Conservation (phyloP, 78 protist species). For the Dictyostelium capitatum region DNA sequence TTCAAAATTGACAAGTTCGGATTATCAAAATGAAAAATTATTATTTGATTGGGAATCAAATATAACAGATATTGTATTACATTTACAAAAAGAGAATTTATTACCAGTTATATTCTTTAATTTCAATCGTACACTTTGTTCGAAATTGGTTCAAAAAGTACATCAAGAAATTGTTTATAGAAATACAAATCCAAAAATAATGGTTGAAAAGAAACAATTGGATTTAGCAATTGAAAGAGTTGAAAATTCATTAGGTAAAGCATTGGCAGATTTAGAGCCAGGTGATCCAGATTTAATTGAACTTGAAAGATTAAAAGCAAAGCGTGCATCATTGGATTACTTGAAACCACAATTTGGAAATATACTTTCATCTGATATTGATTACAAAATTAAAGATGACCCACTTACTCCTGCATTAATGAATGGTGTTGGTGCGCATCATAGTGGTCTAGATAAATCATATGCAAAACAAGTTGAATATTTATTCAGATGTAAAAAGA, state of each 20-base stretch:
- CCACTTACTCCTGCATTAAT: constrained; percentile 20
- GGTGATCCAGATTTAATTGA: neutral
- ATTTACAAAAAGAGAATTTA: neutral
- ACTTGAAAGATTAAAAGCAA: neutral
- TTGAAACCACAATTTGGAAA: constrained; percentile 43
- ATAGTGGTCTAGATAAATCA: constrained; percentile 47
- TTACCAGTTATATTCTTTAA: constrained; percentile 19
- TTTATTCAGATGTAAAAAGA: constrained; percentile 48
- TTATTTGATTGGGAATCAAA: neutral
- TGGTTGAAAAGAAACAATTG: neutral
- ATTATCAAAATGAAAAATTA: neutral
- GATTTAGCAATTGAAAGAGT: neutral
- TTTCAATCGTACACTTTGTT: neutral
- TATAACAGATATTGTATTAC: neutral
- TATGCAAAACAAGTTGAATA: constrained; percentile 42
- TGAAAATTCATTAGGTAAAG: neutral
- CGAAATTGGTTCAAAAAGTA: neutral
- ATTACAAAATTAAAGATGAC: neutral
- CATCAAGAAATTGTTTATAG: neutral
- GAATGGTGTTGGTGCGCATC: constrained; percentile 64
- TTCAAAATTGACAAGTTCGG: neutral
- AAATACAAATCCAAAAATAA: neutral
- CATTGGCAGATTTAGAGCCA: neutral
- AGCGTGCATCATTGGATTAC: neutral
- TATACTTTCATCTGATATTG: neutral